phyloP scores from a whole-genome alignment of 345 rosid genomes.

The Turritis glabra region DNA sequence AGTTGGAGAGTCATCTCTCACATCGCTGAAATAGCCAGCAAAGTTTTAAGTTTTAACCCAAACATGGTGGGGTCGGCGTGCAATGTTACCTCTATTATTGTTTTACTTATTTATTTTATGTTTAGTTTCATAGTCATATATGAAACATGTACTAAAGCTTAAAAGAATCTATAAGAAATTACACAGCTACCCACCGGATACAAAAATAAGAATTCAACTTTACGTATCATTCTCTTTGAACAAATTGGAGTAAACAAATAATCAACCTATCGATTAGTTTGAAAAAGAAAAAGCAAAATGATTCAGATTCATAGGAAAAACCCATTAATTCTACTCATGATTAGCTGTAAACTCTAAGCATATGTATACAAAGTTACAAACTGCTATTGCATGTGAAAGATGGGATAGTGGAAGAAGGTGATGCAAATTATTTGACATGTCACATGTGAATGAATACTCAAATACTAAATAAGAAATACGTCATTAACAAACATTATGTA shows the following conservation, averaged over 20 bases:
- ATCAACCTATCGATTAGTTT: neutral
- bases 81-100: conserved; percentile 18
- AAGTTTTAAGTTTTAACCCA: neutral
- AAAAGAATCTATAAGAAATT: too few species aligned
- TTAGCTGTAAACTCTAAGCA: conserved; percentile 22
- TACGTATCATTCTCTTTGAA: neutral
- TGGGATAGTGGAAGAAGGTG: conserved; percentile 9
- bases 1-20: neutral
- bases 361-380: neutral
- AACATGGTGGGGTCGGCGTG: conserved; percentile 29
- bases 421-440: conserved; percentile 25
- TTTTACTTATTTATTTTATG: neutral
- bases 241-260: neutral
- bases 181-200: neutral
- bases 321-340: conserved; percentile 10
- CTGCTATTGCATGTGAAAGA: conserved; percentile 19
- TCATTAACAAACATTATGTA: neutral
- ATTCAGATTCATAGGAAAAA: conserved; percentile 15
- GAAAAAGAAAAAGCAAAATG: neutral
- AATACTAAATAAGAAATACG: neutral
- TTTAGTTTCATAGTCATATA: too few species aligned
- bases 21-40: neutral
- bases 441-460: conserved; percentile 1
- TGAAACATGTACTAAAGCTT: too few species aligned
- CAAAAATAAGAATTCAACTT: neutral